Evolutionary conservation across 345 rosid species (phyloP).

Genomic region (Brassica napus): Da-Ae NC_063445.1:2966501-2967000

Average conservation of each 20-base stretch:
- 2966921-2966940: background rate
- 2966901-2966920: background rate
- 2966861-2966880: background rate
- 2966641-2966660: background rate
- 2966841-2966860: background rate
- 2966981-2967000: background rate
- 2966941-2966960: background rate
- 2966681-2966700: slow-evolving; percentile 32
- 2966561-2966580: slow-evolving; percentile 42
- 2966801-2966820: no score
- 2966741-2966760: slow-evolving; percentile 24
- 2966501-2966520: slow-evolving; percentile 36
- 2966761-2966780: background rate
- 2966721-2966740: slow-evolving; percentile 32
- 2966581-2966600: slow-evolving; percentile 39
- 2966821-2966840: no score
- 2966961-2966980: background rate
- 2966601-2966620: slow-evolving; percentile 27
- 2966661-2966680: background rate
- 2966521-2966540: slow-evolving; percentile 60
- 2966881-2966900: background rate
- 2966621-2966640: slow-evolving; percentile 36
- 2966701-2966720: slow-evolving; percentile 37
- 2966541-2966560: slow-evolving; percentile 51
- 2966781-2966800: background rate